These are phyloP conservation scores for Mortierella hygrophila DNA, from an alignment of 192 early-diverging fungal genomes.

Conservation along the genomic window DNA sequence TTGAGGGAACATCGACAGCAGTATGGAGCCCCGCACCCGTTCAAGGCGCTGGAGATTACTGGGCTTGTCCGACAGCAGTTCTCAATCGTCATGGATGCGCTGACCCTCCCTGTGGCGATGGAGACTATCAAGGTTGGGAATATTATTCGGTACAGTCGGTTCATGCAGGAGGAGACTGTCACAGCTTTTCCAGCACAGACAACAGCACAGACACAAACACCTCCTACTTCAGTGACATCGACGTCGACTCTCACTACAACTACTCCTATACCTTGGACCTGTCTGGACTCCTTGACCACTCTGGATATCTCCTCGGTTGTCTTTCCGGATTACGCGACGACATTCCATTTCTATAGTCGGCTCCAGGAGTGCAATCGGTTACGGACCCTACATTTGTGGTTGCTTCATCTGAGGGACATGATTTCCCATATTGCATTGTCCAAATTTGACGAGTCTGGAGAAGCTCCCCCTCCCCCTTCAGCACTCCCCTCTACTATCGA, in stretches of 20 bases:
- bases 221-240: no score
- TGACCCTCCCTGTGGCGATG: background rate
- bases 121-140: background rate
- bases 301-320: background rate
- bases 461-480: background rate
- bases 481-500: background rate
- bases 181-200: background rate
- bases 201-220: no score
- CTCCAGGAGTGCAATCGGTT: background rate
- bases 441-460: background rate
- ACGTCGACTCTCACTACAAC: background rate
- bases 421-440: background rate
- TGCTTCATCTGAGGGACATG: background rate
- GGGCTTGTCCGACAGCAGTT: background rate
- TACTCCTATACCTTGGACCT: background rate
- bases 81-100: background rate
- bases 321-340: background rate
- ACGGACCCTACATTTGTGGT: background rate
- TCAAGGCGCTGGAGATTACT: background rate
- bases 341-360: background rate
- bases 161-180: background rate
- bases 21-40: background rate
- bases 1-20: background rate
- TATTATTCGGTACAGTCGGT: background rate
- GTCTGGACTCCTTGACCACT: background rate